Percentiles rank a stretch among this genome's conserved stretches.
Evolutionary conservation across 108 stramenopile species (phyloP).

Genomic region (Nitzschia palea): DNA sequence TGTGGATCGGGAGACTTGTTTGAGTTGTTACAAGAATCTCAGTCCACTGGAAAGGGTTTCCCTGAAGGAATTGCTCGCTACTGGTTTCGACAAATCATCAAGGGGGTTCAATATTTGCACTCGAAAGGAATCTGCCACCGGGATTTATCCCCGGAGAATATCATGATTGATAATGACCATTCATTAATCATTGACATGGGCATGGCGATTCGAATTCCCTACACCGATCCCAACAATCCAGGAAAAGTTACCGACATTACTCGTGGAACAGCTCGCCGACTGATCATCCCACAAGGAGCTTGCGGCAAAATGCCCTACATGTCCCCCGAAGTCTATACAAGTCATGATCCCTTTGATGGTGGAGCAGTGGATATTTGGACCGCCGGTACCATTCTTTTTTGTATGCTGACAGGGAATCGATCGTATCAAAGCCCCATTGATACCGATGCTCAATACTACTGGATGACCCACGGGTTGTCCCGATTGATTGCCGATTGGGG

Average conservation of each 20-base stretch:
- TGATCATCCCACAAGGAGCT: constrained; percentile 51
- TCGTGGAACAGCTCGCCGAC: constrained; percentile 27
- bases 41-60: constrained; percentile 39
- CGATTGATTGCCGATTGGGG: constrained; percentile 58
- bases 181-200: constrained; percentile 95
- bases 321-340: constrained; percentile 59
- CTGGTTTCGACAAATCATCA: constrained; percentile 66
- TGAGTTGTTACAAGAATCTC: constrained; percentile 41
- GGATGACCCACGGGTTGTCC: constrained; percentile 50
- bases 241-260: constrained; percentile 37
- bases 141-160: constrained; percentile 85
- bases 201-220: constrained; percentile 91
- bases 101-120: constrained; percentile 61
- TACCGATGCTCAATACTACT: constrained; percentile 61
- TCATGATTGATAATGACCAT: constrained; percentile 74
- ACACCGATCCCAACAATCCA: constrained; percentile 50
- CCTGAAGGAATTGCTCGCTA: constrained; percentile 48
- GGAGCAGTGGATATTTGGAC: constrained; percentile 89
- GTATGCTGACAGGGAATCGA: constrained; percentile 80
- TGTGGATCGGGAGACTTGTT: constrained; percentile 65
- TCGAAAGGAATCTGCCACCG: constrained; percentile 62
- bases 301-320: constrained; percentile 87
- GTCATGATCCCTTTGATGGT: constrained; percentile 67
- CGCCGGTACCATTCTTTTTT: constrained; percentile 83
- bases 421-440: constrained; percentile 65